phyloP scores from a whole-genome alignment of 2,329 filamentous ascomycete species.

The Aspergillus bombycis region DNA sequence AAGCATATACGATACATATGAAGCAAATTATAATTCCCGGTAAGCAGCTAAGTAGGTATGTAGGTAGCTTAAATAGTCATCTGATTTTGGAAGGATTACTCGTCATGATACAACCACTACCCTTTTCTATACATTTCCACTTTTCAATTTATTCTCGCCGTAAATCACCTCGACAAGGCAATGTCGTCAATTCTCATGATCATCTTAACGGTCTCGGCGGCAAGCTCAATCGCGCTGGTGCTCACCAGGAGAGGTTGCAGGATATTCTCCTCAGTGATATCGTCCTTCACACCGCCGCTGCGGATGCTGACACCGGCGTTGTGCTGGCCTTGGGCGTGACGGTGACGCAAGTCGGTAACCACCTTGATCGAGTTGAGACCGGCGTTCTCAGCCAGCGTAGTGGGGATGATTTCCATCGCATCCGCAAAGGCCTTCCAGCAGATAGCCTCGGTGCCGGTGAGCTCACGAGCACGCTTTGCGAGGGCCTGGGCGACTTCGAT shows the following conservation, averaged over 20 bases:
- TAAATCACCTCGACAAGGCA: conserved; percentile 54
- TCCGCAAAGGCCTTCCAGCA: conserved; percentile 99
- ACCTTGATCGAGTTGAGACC: conserved; percentile 99
- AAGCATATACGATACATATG: conserved; percentile 1
- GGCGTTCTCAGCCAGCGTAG: conserved; percentile 94
- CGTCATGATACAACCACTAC: conserved; percentile 25
- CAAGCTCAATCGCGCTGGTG: conserved; percentile 95
- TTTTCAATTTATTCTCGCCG: conserved; percentile 7
- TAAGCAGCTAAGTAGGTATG: not conserved
- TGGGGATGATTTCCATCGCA: conserved; percentile 94
- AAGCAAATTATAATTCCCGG: not conserved
- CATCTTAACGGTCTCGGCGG: conserved; percentile 99
- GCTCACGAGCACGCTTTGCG: conserved; percentile 75
- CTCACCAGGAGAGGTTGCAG: conserved; percentile 94
- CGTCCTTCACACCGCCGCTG: conserved; percentile 92
- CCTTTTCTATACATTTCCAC: conserved; percentile 20
- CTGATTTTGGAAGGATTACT: conserved; percentile 27
- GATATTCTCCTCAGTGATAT: conserved; percentile 96
- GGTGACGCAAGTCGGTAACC: conserved; percentile 90
- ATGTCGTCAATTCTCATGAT: conserved; percentile 72
- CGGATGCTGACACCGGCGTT: conserved; percentile 98
- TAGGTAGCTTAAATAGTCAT: conserved; percentile 19
- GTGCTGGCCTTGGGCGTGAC: conserved; percentile 92
- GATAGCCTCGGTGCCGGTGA: conserved; percentile 91
- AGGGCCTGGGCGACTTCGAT: conserved; percentile 93